Percentiles rank a stretch among this genome's conserved stretches.
These are phyloP conservation scores for Starmerella bombi DNA, from an alignment of 805 yeast genomes.

Conservation along the genomic window DNA sequence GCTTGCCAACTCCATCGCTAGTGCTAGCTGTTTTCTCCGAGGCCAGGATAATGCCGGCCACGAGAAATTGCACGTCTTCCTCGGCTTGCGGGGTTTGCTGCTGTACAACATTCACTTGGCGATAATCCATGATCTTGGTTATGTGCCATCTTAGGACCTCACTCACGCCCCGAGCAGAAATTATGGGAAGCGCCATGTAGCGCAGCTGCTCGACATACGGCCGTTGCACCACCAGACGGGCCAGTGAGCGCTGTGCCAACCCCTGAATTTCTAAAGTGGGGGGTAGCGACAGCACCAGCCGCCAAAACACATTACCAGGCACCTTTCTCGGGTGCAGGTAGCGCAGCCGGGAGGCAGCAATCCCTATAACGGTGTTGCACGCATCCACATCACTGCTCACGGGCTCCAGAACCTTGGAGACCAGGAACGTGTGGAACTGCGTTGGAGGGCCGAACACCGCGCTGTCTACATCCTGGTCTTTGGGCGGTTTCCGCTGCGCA, in stretches of 20 bases:
- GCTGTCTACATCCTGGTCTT: neutral
- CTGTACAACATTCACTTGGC: conserved; percentile 2
- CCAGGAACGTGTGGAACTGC: conserved; percentile 3
- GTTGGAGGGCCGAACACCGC: neutral
- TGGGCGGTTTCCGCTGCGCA: conserved; percentile 16
- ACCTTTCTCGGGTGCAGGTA: neutral
- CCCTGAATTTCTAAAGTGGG: neutral
- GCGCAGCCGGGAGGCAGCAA: conserved; percentile 6
- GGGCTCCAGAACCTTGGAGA: conserved; percentile 3
- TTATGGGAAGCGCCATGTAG: conserved; percentile 23
- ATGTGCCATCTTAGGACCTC: conserved; percentile 15
- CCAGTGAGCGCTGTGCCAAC: conserved; percentile 2
- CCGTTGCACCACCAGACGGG: conserved; percentile 15
- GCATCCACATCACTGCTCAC: neutral
- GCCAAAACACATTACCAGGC: conserved; percentile 24
- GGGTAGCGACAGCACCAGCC: conserved; percentile 17
- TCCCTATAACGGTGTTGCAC: conserved; percentile 4
- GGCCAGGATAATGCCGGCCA: conserved; percentile 22
- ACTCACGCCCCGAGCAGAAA: conserved; percentile 15
- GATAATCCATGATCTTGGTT: neutral
- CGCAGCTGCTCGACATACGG: conserved; percentile 26
- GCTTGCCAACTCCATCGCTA: neutral
- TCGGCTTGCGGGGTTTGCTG: conserved; percentile 12
- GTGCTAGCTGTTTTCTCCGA: conserved; percentile 17
- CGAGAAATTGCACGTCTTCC: conserved; percentile 22